Conservation (phyloP, 176 grass and related monocot genomes). For the Musa acuminata region DNA sequence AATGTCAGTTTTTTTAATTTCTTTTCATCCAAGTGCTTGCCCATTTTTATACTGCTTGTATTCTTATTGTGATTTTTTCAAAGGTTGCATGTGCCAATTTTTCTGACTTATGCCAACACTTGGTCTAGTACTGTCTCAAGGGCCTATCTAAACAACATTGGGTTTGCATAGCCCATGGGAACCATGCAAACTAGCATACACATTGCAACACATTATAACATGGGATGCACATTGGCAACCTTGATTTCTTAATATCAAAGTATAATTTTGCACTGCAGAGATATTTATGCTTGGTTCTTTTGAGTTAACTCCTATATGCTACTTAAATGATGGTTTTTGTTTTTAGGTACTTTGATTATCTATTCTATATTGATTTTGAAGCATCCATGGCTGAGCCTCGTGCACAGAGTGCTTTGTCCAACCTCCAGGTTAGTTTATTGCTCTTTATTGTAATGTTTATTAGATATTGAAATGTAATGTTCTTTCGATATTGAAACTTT, state of each 20-base stretch:
- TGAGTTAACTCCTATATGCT: background rate
- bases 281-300: background rate
- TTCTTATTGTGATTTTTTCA: background rate
- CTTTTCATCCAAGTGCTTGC: background rate
- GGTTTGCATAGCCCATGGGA: no score
- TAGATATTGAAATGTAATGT: background rate
- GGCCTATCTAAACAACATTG: no score
- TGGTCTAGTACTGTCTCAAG: no score
- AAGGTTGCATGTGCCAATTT: background rate
- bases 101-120: background rate
- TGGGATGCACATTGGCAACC: background rate
- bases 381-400: constrained; percentile 45
- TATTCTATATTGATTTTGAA: constrained; percentile 58
- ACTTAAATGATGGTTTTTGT: constrained; percentile 1
- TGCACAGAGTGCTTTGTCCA: constrained; percentile 46
- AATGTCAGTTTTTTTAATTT: background rate
- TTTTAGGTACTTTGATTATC: constrained; percentile 54
- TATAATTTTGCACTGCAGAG: background rate
- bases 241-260: background rate
- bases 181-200: background rate
- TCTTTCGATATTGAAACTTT: background rate
- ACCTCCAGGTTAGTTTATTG: constrained; percentile 33
- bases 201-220: background rate
- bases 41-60: background rate
- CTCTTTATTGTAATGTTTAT: constrained; percentile 5